Percentiles rank a stretch among this genome's conserved stretches.
These are phyloP conservation scores for Eucalyptus curtisii DNA, from an alignment of 345 rosid species.

Conservation along the genomic window DNA sequence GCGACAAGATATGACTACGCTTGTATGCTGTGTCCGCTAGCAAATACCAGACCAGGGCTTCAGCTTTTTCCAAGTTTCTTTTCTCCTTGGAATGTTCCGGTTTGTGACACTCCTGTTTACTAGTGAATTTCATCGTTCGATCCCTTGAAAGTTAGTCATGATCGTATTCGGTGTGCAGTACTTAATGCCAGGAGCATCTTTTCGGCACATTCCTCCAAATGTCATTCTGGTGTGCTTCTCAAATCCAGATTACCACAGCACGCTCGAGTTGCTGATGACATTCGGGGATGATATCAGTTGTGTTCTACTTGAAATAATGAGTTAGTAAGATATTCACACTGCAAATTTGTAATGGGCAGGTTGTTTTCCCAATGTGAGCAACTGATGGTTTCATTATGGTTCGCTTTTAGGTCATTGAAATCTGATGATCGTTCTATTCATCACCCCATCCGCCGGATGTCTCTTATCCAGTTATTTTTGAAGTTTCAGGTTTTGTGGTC, in stretches of 20 bases:
- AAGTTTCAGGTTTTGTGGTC: neutral
- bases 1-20: neutral
- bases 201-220: neutral
- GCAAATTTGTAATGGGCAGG: neutral
- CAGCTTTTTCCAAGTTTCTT: neutral
- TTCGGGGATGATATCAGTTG: neutral
- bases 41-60: neutral
- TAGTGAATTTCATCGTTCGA: neutral
- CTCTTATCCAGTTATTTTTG: neutral
- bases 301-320: neutral
- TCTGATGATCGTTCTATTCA: neutral
- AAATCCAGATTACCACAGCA: neutral
- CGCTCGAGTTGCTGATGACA: neutral
- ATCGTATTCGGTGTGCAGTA: neutral
- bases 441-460: neutral
- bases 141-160: neutral
- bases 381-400: neutral
- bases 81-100: neutral
- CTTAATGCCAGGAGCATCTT: neutral
- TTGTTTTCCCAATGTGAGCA: neutral
- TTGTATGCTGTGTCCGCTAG: neutral
- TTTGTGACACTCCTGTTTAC: neutral
- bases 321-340: neutral
- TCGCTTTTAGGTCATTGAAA: neutral
- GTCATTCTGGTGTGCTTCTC: neutral